A percentile compares a stretch with the other conserved stretches of the same genome.
phyloP scores from a whole-genome alignment of 208 protist genomes.

The Leishmania mexicana region DNA sequence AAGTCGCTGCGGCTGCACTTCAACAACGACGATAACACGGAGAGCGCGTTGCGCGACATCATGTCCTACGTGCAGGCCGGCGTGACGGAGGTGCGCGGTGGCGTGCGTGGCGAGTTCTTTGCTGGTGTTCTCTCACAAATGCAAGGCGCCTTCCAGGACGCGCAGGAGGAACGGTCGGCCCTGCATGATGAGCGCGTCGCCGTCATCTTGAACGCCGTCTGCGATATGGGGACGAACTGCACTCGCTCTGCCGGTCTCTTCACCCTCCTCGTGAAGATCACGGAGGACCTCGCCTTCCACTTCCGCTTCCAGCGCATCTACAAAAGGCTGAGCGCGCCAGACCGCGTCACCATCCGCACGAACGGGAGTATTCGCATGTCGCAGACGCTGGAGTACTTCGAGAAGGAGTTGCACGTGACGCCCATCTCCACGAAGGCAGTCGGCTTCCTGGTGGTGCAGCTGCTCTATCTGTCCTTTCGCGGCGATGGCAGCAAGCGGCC shows the following conservation, averaged over 20 bases:
- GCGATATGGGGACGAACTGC: conserved; percentile 69
- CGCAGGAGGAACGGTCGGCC: conserved; percentile 34
- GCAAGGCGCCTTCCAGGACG: conserved; percentile 67
- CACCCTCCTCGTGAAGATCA: conserved; percentile 75
- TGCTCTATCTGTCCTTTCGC: conserved; percentile 76
- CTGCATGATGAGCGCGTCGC: conserved; percentile 78
- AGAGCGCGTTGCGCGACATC: conserved; percentile 62
- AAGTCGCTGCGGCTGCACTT: conserved; percentile 65
- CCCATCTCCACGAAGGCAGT: conserved; percentile 72
- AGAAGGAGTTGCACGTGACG: conserved; percentile 66
- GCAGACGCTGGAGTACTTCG: conserved; percentile 90
- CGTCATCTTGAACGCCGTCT: conserved; percentile 64
- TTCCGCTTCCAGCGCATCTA: conserved; percentile 82
- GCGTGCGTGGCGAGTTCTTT: conserved; percentile 76
- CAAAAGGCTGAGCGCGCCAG: conserved; percentile 54
- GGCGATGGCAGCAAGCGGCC: conserved; percentile 45
- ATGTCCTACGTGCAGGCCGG: conserved; percentile 71
- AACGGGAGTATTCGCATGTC: conserved; percentile 67
- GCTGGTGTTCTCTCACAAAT: conserved; percentile 82
- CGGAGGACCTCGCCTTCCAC: conserved; percentile 85
- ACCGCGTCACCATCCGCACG: conserved; percentile 79
- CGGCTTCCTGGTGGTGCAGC: conserved; percentile 79
- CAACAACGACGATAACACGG: conserved; percentile 73
- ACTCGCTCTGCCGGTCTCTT: conserved; percentile 70
- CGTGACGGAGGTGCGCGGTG: conserved; percentile 11